Base-by-base conservation (phyloP, 2,329 filamentous ascomycete genomes). In the Tolypocladium album region DNA sequence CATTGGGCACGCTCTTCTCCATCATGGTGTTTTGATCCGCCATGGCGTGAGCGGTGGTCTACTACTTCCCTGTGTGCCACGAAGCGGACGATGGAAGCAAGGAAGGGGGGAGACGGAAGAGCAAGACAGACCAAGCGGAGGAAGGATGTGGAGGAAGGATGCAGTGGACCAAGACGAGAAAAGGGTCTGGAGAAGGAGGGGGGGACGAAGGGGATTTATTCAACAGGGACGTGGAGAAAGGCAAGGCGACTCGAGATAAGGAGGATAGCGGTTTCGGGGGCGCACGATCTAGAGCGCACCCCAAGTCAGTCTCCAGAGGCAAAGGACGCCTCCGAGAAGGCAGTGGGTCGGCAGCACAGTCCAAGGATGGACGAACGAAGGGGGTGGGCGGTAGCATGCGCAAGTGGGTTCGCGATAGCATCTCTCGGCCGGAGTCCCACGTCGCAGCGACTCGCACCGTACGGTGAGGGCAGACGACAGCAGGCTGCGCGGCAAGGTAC, bases 1-100 rank as follows among this genome's bases (percentile, higher is more conserved):
- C 68, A 24, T 69, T 64, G 61, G 47, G 47, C 1, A 2, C 17
- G 59, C 60, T 55, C 58, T 52, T 42, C 7, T 56, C 55, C 38
- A 24, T 39, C 55, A 38, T 36, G 27, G 47, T 36, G 31, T 20
- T 36, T 15, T 13, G 31, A 31, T 22, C 50, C 50, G 50, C 50
- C 50, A 55, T 55, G 50, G 50, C 4, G 31, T n/a, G 20, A 6
- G 31, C 4, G 31, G 15, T 7, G 50, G 50, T 53, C 27, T n/a
- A 53, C 50, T 36, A 9, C 34, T 36, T 36, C 34, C 15, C 11
- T 20, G 17, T 53, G n/a, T 36, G 17, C 27, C 27, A 31, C 45
- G 58, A 27, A 11, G 53, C 38, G 27, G 40, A n/a, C 27, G 27
- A 31, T 31, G 45, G 36, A 7, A 7, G 58, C 11, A 56, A 36